A percentile compares a stretch with the other conserved stretches of the same genome.
Conservation (phyloP, 2,329 filamentous ascomycete species). For the Penicillium digitatum region DNA sequence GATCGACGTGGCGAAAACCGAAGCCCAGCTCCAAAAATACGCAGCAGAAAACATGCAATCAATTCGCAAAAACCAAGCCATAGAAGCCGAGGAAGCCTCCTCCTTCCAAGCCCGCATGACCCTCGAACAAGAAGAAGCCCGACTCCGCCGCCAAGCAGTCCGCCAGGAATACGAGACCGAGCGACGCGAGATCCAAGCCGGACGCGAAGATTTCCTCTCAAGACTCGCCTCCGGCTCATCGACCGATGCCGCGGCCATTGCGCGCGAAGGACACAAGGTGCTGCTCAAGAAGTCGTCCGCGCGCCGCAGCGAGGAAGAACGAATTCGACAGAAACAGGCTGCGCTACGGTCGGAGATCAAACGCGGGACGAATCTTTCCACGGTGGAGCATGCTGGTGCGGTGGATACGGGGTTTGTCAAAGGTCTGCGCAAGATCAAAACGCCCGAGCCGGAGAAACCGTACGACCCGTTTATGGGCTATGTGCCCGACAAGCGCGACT, state of each 20-base stretch:
- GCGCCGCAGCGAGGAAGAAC: conserved; percentile 52
- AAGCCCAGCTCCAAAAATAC: conserved; percentile 62
- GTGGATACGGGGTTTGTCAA: conserved; percentile 58
- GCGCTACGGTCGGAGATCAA: conserved; percentile 36
- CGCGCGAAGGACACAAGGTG: conserved; percentile 54
- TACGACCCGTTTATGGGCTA: conserved; percentile 88
- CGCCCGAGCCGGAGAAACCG: conserved; percentile 63
- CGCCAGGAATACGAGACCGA: conserved; percentile 68
- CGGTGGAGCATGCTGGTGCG: conserved; percentile 26
- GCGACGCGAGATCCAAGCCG: conserved; percentile 58
- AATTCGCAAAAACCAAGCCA: conserved; percentile 50
- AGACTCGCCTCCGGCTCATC: conserved; percentile 60
- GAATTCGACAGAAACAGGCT: conserved; percentile 45
- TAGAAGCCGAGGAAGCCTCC: conserved; percentile 47
- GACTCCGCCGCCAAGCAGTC: conserved; percentile 60
- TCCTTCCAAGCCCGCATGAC: conserved; percentile 47
- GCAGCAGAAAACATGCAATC: conserved; percentile 65
- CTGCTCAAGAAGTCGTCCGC: conserved; percentile 69
- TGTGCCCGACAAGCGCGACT: conserved; percentile 56
- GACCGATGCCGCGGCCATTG: conserved; percentile 56
- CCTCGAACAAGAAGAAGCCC: conserved; percentile 64
- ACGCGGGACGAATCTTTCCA: conserved; percentile 21
- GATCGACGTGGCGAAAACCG: conserved; percentile 61
- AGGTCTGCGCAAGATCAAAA: conserved; percentile 66
- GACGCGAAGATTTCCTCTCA: conserved; percentile 65